Evolutionary conservation across 2,329 filamentous ascomycete genomes (phyloP).

Genomic region (Truncatella angustata): DNA sequence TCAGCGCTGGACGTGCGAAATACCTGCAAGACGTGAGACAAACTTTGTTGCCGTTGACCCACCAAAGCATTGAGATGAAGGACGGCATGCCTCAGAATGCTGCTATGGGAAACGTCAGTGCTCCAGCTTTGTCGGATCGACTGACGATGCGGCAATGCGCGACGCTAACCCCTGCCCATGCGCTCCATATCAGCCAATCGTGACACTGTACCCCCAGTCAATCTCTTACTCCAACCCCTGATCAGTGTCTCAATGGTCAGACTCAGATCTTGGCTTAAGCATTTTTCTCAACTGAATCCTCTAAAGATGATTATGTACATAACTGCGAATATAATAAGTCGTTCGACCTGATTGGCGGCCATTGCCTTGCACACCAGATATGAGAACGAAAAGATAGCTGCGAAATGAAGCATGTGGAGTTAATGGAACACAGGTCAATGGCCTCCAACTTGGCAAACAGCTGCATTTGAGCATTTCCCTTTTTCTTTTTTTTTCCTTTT

Average conservation of each 20-base stretch:
- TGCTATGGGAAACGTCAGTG: neutral
- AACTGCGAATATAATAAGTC: too few species aligned
- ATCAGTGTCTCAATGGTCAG: neutral
- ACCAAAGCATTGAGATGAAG: conserved; percentile 1
- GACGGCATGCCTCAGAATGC: neutral
- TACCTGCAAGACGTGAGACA: neutral
- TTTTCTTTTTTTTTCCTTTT: too few species aligned
- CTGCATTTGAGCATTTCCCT: too few species aligned
- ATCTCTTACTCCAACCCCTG: neutral
- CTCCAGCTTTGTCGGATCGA: conserved; percentile 30
- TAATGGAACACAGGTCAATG: too few species aligned
- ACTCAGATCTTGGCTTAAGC: neutral
- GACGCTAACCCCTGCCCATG: too few species aligned
- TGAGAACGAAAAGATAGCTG: too few species aligned
- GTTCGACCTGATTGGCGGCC: too few species aligned
- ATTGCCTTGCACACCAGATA: too few species aligned
- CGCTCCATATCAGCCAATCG: neutral
- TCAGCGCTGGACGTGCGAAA: neutral
- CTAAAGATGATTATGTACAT: too few species aligned
- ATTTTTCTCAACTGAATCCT: neutral
- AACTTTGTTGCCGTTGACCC: neutral
- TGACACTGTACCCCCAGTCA: too few species aligned
- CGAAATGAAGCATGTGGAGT: too few species aligned
- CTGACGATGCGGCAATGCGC: conserved; percentile 38
- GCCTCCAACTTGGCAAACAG: too few species aligned